A percentile compares a stretch with the other conserved stretches of the same genome.
Conservation (phyloP, 805 yeast species). For the Debaryomyces hansenii region DNA sequence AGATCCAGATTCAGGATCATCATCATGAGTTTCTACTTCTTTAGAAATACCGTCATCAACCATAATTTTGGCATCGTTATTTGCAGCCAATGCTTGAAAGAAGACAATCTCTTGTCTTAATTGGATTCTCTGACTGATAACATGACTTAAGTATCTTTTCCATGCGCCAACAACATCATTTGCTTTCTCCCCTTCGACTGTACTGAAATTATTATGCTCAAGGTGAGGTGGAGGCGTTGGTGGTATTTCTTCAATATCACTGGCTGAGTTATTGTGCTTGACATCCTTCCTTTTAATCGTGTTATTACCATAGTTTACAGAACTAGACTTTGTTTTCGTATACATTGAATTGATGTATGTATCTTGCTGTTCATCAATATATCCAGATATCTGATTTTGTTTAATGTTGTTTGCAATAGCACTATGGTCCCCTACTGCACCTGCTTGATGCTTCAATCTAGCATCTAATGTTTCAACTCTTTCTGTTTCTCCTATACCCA, state of each 20-base stretch:
- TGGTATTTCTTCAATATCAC: constrained; percentile 8
- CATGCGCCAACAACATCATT: constrained; percentile 22
- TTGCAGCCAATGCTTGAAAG: constrained; percentile 25
- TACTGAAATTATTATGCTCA: neutral
- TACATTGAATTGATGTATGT: constrained; percentile 9
- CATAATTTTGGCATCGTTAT: neutral
- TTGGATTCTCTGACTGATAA: constrained; percentile 36
- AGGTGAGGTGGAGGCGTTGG: constrained; percentile 32
- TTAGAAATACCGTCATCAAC: neutral
- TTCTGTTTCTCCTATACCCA: constrained; percentile 19
- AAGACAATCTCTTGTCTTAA: constrained; percentile 40
- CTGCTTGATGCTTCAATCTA: constrained; percentile 20
- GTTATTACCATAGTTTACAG: constrained; percentile 7
- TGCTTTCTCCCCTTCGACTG: neutral
- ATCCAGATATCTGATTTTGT: constrained; percentile 22
- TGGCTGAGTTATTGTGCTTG: constrained; percentile 21
- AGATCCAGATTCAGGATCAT: neutral
- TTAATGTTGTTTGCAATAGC: constrained; percentile 8
- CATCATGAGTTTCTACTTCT: neutral
- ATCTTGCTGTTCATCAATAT: constrained; percentile 25
- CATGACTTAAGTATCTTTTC: constrained; percentile 34
- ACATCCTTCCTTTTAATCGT: constrained; percentile 8
- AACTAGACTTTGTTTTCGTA: constrained; percentile 3
- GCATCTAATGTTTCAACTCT: constrained; percentile 21
- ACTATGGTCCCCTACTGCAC: constrained; percentile 20